Base-by-base conservation (phyloP, 768 basidiomycete genomes). In the Austroboletus eburneus region DNA sequence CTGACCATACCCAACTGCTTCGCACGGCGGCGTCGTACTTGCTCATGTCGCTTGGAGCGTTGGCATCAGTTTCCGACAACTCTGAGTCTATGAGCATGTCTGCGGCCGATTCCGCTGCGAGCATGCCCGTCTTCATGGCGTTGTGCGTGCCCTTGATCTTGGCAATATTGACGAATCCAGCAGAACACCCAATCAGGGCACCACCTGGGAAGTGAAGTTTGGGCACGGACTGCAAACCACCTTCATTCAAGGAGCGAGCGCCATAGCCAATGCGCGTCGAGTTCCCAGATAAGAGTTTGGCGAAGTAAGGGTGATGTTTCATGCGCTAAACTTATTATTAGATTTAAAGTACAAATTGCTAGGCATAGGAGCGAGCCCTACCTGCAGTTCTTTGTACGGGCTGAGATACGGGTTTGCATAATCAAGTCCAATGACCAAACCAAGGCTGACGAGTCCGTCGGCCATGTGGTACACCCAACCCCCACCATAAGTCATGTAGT, bases 131-230 rank as follows among this genome's bases (percentile, higher is more conserved):
- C 76, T 98, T 94, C 96, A 99, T 98, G 3, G 95, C 93, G 49
- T 94, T 98, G 64, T 98, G 96, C 0, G 94, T 95, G 13, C 95
- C 95, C 63, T 98, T 98, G 69, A 99, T 98, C 70, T 96, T 98
- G 13, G 94, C 87, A 10, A 96, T 78, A 69, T 98, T 98, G 50
- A 99, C 78, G 64, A 98, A 93, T 12, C 95, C 95, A 1, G 94
- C 96, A 0, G 91, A 86, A 69, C 94, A 97, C 0, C 95, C 96
- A 32, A 99, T 81, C 22, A 98, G 70, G 1, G 93, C 95, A 2
- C 95, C 95, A 2, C 96, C 94, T 0, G 96, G 96, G 69, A 92
- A 99, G 69, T 81, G 73, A 52, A 80, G 81, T 59, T 78, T 78
- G 1, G 96, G 96, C 17, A 98, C 77, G 24, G 89, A 89, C 65